phyloP scores from a whole-genome alignment of 345 rosid genomes.

The Citrus maxima region DNA sequence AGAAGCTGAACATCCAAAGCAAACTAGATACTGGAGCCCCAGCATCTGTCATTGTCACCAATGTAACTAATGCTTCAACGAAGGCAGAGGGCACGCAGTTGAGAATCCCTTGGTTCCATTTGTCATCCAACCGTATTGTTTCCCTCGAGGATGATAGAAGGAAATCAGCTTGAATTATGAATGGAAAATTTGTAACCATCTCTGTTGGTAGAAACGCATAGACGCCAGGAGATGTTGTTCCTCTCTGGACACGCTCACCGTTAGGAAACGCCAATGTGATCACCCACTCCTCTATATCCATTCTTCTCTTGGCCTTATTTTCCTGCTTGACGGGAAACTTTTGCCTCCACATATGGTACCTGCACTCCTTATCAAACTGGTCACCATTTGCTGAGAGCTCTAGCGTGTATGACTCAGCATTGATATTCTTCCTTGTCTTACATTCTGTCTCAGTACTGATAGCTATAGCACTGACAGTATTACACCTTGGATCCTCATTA shows the following conservation, averaged over 20 bases:
- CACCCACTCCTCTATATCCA: constrained; percentile 62
- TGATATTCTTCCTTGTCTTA: constrained; percentile 58
- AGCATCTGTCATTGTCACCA: constrained; percentile 50
- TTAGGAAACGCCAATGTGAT: constrained; percentile 74
- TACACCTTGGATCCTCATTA: constrained; percentile 36
- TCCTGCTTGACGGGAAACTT: constrained; percentile 57
- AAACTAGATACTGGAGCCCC: constrained; percentile 37
- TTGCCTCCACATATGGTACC: constrained; percentile 71
- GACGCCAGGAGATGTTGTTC: constrained; percentile 51
- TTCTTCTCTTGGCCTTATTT: constrained; percentile 58
- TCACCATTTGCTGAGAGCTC: constrained; percentile 41
- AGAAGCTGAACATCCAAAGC: constrained; percentile 48
- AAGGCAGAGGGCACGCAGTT: constrained; percentile 53
- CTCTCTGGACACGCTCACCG: constrained; percentile 51
- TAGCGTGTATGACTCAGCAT: constrained; percentile 66
- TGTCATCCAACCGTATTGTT: constrained; percentile 53
- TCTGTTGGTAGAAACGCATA: constrained; percentile 79
- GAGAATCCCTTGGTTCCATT: constrained; percentile 84
- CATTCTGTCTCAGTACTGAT: constrained; percentile 52
- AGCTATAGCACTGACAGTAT: constrained; percentile 46
- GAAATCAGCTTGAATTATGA: constrained; percentile 73
- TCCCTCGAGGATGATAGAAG: constrained; percentile 71
- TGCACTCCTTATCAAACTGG: constrained; percentile 32
- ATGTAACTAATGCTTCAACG: constrained; percentile 50
- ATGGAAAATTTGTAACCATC: constrained; percentile 66